Evolutionary conservation across 768 basidiomycete species (phyloP), one percentile per base, ranked within the genome.

Genomic region (Coprinopsis marcescibilis): DNA sequence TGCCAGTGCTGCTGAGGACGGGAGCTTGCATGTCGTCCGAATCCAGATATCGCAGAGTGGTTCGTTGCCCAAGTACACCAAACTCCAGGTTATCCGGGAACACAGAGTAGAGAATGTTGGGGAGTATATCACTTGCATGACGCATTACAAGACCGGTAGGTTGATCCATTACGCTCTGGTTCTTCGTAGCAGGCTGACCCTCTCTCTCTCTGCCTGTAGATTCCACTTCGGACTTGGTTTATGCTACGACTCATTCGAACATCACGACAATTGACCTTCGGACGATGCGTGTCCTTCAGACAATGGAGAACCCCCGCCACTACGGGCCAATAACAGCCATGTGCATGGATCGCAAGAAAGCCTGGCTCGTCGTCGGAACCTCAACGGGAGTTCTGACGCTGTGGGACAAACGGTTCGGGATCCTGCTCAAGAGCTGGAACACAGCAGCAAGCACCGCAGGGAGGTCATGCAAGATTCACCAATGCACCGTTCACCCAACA

Each of bases 321-420:
- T 77, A 81, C 54, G 95, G 96, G 0, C 81, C 91, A 0, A 89
- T 97, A 50, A 88, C 91, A 0, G 77, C 81, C 32, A 62, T 95
- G 48, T 95, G 90, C 55, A 63, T 92, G 37, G 93, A 95, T 60
- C 79, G 81, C 26, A 89, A 85, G 58, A 80, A 77, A 20, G 78
- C 87, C 4, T 98, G 95, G 95, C 72, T 95, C 20, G 71, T 96
- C 11, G 82, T 88, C 14, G 95, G 90, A 2, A 96, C 95, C 1
- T 80, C 85, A 2, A 79, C 77, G 1, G 96, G 95, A 4, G 79
- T 85, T 12, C 67, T 98, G 11, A 82, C 88, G 0, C 72, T 99
- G 2, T 99, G 94, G 93, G 96, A 99, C 66, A 80, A 91, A 34
- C 85, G 95, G 8, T 99, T 98, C 55, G 93, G 94, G 1, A 69